Base-by-base conservation (phyloP, 768 basidiomycete genomes). In the Termitomyces sp. region DNA sequence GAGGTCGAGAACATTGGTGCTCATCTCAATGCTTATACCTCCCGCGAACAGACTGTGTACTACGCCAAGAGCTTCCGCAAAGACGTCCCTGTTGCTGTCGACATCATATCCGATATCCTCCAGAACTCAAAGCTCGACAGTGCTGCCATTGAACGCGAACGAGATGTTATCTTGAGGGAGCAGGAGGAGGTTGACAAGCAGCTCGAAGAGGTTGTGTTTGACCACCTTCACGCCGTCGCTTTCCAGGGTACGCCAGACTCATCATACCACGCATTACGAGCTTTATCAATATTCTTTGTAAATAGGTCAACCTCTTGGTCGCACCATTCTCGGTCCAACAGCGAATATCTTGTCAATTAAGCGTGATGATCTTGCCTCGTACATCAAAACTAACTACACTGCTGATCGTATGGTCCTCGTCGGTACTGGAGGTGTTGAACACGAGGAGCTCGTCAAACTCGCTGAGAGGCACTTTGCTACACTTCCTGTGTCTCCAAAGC, bases 121-220 rank as follows among this genome's bases (percentile, higher is more conserved):
- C 94, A 97, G 70, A 96, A 95, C 74, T 93, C 92, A 32, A 98
- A 94, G 75, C 80, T 98, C 48, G 97, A 99, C 67, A 72, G 70
- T 51, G 61, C 78, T 26, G 94, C 95, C 0, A 85, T 99, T 62
- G 97, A 98, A 74, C 78, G 95, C 60, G 97, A 98, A 76, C 84
- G 95, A 43, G 93, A 95, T 69, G 95, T 98, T 41, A 98, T 98
- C 62, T 72, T 98, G 53, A 81, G 97, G 59, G 97, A 99, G 71
- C 95, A 97, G 75, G 91, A 98, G 76, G 97, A 98, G 76, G 97
- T 98, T 30, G 94, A 97, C 75, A 98, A 98, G 77, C 94, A 97
- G 77, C 73, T 90, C 50, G 95, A 98, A 76, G 97, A 98, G 71
- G 95, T 98, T 65, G 93, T 98, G 9, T 98, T 99, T 64, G 97